A percentile compares a stretch with the other conserved stretches of the same genome.
phyloP scores from a whole-genome alignment of 164 flowering plant genomes.

The Stephania japonica region DNA sequence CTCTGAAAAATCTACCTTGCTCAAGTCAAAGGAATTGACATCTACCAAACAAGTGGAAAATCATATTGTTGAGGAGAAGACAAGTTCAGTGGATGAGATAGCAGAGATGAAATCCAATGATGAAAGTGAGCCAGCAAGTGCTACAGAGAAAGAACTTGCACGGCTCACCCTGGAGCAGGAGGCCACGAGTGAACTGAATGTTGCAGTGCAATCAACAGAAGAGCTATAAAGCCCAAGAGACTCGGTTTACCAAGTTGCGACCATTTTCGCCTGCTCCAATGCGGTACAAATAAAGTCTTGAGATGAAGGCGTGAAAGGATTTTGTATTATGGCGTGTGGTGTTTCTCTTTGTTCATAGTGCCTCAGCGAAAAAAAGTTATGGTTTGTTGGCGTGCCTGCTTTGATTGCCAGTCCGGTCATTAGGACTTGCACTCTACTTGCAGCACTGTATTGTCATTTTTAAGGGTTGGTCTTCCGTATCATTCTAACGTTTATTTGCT shows the following conservation, averaged over 20 bases:
- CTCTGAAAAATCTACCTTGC: conserved; percentile 47
- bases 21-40: conserved; percentile 20
- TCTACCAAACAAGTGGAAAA: conserved; percentile 13
- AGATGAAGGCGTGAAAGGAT: conserved; percentile 11
- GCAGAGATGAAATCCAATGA: conserved; percentile 13
- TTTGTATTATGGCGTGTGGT: conserved; percentile 16
- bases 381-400: conserved; percentile 9
- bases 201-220: conserved; percentile 3
- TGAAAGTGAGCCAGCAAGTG: conserved; percentile 15
- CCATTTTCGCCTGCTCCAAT: conserved; percentile 7
- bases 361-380: conserved; percentile 6
- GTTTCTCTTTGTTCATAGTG: conserved; percentile 13
- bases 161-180: conserved; percentile 20
- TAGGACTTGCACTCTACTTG: conserved; percentile 16
- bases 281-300: conserved; percentile 10
- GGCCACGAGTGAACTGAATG: conserved; percentile 8
- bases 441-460: conserved; percentile 12
- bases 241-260: not conserved
- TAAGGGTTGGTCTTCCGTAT: not conserved
- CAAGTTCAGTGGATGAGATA: conserved; percentile 16
- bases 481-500: not conserved
- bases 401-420: conserved; percentile 9
- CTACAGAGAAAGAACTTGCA: conserved; percentile 18
- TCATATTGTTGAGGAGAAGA: conserved; percentile 12
- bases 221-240: not conserved